These are phyloP conservation scores for Leptographium procerum DNA, from an alignment of 2,329 filamentous ascomycete genomes.

Conservation along the genomic window DNA sequence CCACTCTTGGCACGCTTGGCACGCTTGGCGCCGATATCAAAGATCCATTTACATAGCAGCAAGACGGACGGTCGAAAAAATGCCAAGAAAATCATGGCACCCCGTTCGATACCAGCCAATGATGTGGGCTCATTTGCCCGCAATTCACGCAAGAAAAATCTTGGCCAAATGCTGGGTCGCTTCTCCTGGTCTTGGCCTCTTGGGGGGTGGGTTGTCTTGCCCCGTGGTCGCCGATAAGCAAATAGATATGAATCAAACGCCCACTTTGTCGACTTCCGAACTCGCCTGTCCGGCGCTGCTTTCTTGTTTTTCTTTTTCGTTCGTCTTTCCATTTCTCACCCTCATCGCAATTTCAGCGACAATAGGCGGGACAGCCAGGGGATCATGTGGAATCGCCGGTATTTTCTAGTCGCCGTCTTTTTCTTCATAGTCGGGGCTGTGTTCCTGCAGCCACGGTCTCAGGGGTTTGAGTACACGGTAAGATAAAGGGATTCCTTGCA, in stretches of 20 bases:
- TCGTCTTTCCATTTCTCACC: neutral
- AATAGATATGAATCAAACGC: neutral
- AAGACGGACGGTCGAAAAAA: neutral
- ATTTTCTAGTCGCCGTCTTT: neutral
- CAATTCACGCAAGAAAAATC: neutral
- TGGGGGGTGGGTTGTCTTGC: no score
- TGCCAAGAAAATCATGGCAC: neutral
- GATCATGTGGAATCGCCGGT: slow-evolving; percentile 3
- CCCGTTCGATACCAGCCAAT: neutral
- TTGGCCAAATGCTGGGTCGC: no score
- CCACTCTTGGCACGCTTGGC: neutral
- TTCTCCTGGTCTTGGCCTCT: no score
- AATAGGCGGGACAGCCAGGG: no score
- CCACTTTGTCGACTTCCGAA: neutral
- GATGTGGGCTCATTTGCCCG: no score
- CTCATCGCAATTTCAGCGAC: no score
- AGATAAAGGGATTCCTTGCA: neutral
- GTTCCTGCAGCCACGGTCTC: neutral
- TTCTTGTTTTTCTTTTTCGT: neutral
- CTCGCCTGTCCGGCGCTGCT: neutral
- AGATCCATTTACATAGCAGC: neutral
- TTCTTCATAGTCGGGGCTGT: neutral
- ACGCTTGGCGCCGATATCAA: neutral
- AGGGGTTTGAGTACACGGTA: neutral
- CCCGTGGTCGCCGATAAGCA: neutral